Evolutionary conservation across 2,329 filamentous ascomycete species (phyloP).

Genomic region (Byssothecium circinans): DNA sequence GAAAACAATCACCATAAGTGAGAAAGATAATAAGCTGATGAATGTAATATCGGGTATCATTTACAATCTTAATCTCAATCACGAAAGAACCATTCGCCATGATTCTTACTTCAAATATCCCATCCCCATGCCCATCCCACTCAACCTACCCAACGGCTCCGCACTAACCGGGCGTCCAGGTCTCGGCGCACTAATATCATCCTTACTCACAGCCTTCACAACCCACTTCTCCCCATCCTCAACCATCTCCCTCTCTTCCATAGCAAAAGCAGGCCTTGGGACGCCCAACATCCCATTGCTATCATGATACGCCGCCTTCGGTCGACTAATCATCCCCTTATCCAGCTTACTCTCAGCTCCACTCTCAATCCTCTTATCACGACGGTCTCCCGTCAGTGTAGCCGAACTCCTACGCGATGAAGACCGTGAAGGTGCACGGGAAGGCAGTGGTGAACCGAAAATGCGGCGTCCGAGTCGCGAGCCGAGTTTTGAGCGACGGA

Average conservation of each 20-base stretch:
- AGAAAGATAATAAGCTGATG: no score
- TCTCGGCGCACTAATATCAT: slow-evolving; percentile 15
- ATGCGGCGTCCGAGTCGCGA: slow-evolving; percentile 18
- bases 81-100: not conserved
- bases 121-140: slow-evolving; percentile 30
- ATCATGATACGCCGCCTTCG: slow-evolving; percentile 16
- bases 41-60: no score
- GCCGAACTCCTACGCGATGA: slow-evolving; percentile 3
- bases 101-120: slow-evolving; percentile 20
- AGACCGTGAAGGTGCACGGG: not conserved
- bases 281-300: slow-evolving; percentile 18
- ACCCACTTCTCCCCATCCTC: slow-evolving; percentile 11
- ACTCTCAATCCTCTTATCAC: slow-evolving; percentile 12
- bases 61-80: not conserved
- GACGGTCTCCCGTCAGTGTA: slow-evolving; percentile 7
- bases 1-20: no score
- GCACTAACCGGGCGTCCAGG: slow-evolving; percentile 22
- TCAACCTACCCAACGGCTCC: slow-evolving; percentile 28
- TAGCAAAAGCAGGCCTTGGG: slow-evolving; percentile 21
- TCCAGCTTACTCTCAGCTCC: slow-evolving; percentile 9
- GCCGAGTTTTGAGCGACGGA: slow-evolving; percentile 23
- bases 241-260: slow-evolving; percentile 9
- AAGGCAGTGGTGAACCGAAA: slow-evolving; percentile 14
- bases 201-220: slow-evolving; percentile 10
- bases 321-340: slow-evolving; percentile 19